Evolutionary conservation across 805 yeast genomes (phyloP).

Genomic region (Hanseniaspora jakobsenii): DNA sequence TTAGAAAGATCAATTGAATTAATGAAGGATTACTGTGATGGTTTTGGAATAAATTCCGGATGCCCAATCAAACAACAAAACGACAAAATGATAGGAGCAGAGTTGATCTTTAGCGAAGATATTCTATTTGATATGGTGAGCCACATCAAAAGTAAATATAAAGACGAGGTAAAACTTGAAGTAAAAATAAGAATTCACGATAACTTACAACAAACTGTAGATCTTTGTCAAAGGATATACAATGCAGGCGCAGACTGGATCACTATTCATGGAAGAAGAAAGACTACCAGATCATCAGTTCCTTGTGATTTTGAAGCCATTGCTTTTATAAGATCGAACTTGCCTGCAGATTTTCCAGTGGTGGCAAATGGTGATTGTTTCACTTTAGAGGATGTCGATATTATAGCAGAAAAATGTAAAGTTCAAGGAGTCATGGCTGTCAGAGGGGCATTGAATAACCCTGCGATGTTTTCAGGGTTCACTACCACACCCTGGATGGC

Average conservation of each 20-base stretch:
- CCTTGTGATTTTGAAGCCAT: conserved; percentile 82
- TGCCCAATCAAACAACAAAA: conserved; percentile 94
- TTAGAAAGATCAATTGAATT: conserved; percentile 70
- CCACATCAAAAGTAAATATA: conserved; percentile 67
- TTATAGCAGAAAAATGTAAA: conserved; percentile 53
- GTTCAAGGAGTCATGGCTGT: conserved; percentile 95
- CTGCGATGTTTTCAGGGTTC: conserved; percentile 73
- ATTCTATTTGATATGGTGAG: conserved; percentile 71
- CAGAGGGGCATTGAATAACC: conserved; percentile 74
- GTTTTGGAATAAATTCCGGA: conserved; percentile 90
- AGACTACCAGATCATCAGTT: conserved; percentile 67
- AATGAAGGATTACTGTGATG: conserved; percentile 86
- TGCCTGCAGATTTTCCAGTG: conserved; percentile 55
- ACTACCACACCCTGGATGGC: conserved; percentile 80
- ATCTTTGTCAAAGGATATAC: conserved; percentile 62
- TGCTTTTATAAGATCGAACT: conserved; percentile 39
- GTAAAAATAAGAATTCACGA: conserved; percentile 84
- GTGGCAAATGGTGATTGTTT: conserved; percentile 98
- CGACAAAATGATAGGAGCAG: conserved; percentile 94
- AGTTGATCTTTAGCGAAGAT: conserved; percentile 74
- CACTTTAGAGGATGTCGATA: conserved; percentile 46
- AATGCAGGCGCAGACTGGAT: conserved; percentile 85
- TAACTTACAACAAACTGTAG: conserved; percentile 58
- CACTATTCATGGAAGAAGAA: conserved; percentile 88
- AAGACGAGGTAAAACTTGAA: conserved; percentile 63